phyloP scores from a whole-genome alignment of 208 protist species.

The Vickermania ingenoplastis region DNA sequence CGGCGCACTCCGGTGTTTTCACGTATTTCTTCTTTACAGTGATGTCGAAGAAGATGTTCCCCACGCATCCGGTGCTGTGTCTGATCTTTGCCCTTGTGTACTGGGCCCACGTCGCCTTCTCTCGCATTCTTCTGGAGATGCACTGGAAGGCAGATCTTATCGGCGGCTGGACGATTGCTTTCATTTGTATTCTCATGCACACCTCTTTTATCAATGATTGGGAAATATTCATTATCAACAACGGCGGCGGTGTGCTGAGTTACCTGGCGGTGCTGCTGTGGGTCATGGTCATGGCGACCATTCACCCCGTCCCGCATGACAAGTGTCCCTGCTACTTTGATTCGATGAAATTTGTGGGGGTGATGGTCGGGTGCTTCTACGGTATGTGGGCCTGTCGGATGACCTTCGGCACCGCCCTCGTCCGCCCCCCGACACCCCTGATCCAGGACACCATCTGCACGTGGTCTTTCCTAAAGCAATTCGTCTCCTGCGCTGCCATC shows the following conservation, averaged over 20 bases:
- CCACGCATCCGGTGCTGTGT: conserved; percentile 22
- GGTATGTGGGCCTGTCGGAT: conserved; percentile 26
- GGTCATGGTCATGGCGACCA: conserved; percentile 26
- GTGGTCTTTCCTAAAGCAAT: conserved; percentile 26
- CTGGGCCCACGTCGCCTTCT: conserved; percentile 42
- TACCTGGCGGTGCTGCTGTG: conserved; percentile 22
- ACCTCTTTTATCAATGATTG: conserved; percentile 23
- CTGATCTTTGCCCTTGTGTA: conserved; percentile 27
- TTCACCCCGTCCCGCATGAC: conserved; percentile 45
- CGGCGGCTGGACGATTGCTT: conserved; percentile 26
- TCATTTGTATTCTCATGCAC: conserved; percentile 34
- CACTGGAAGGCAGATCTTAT: conserved; percentile 70
- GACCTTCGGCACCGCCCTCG: conserved; percentile 16
- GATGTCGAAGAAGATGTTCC: conserved; percentile 22
- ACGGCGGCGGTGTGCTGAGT: conserved; percentile 16
- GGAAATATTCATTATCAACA: conserved; percentile 16
- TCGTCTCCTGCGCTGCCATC: conserved; percentile 25
- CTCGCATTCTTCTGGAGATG: conserved; percentile 62
- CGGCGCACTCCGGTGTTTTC: conserved; percentile 44
- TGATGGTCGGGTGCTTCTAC: conserved; percentile 24
- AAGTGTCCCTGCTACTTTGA: conserved; percentile 68
- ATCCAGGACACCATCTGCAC: conserved; percentile 16
- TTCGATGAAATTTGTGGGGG: conserved; percentile 50
- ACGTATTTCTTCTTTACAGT: conserved; percentile 37
- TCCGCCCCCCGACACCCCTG: conserved; percentile 9